Base-by-base conservation (phyloP, 2,329 filamentous ascomycete genomes). In the Phialophora tarda region DNA sequence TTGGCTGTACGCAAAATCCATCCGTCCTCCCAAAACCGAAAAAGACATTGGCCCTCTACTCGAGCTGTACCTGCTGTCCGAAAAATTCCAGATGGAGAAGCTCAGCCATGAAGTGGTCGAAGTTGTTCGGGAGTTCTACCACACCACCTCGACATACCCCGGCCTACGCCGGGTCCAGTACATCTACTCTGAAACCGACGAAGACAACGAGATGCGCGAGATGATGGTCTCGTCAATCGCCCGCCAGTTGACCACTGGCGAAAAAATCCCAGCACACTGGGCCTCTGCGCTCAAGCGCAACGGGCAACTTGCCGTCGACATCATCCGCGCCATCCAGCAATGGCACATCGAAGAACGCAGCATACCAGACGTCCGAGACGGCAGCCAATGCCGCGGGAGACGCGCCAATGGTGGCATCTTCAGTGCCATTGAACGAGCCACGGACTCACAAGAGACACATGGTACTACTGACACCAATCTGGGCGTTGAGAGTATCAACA, bases 221-320 rank as follows among this genome's bases (percentile, higher is more conserved):
- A 79, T 83, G 78, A 78, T 83, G 64, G 81, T 84, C 57, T 77
- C 78, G 51, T 77, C 78, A 32, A 78, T 85, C 1, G 83, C 84
- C 44, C 75, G 84, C 57, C 80, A 84, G 74, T 76, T 86, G 70
- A 82, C 83, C 2, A 75, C 83, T 1, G 78, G 79, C 62, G 81
- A 84, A 24, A 80, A 67, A 68, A 82, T 86, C 48, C 84, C 84
- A 0, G 69, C 74, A 41, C 83, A 85, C 71, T 86, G 84, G 84
- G 83, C 84, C 71, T 82, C 82, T 72, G 84, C 84, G 6, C 75
- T 86, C 59, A 76, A 80, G 72, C 83, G 83, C 76, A 85, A 86
- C 69, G 84, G 84, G 0, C 82, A 85, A 71, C 74, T 86, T 60
- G 83, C 83, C 1, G 84, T 86, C 50, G 84, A 86, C 70, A 81